These are phyloP conservation scores for Deinandra increscens DNA, from an alignment of 129 eudicot genomes.

Conservation along the genomic window DNA sequence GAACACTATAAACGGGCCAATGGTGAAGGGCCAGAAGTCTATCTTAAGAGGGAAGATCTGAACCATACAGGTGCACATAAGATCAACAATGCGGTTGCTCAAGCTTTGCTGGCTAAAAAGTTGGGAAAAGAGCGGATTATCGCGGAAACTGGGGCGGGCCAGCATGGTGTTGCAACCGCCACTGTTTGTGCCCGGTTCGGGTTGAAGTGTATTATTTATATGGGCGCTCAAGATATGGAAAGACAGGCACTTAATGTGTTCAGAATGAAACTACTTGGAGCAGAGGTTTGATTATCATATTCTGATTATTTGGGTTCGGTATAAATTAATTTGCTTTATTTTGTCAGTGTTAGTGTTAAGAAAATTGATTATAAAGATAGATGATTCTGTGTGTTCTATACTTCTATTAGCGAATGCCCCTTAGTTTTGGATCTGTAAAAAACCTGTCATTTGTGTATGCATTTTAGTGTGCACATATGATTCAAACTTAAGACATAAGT, in stretches of 20 bases:
- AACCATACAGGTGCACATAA: constrained; percentile 95
- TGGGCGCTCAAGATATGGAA: constrained; percentile 99
- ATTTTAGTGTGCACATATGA: background rate
- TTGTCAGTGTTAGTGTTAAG: background rate
- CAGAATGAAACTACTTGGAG: constrained; percentile 93
- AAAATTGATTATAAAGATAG: background rate
- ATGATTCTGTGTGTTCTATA: no score
- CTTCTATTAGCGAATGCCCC: no score
- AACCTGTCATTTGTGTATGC: no score
- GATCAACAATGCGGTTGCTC: constrained; percentile 89
- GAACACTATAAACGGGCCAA: constrained; percentile 77
- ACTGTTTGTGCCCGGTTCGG: constrained; percentile 94
- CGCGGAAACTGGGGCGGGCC: constrained; percentile 99
- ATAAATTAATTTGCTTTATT: background rate
- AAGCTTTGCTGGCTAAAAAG: constrained; percentile 82
- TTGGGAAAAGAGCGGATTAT: constrained; percentile 74
- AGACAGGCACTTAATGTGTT: constrained; percentile 85
- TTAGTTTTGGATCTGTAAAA: background rate
- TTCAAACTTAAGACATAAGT: background rate
- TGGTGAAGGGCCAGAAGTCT: constrained; percentile 84
- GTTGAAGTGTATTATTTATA: constrained; percentile 69
- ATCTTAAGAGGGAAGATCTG: constrained; percentile 91
- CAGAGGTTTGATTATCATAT: constrained; percentile 61
- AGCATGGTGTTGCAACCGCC: constrained; percentile 97
- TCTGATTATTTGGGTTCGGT: background rate